Evolutionary conservation across 2,329 filamentous ascomycete species (phyloP).

Genomic region (Aureobasidium vineae): DNA sequence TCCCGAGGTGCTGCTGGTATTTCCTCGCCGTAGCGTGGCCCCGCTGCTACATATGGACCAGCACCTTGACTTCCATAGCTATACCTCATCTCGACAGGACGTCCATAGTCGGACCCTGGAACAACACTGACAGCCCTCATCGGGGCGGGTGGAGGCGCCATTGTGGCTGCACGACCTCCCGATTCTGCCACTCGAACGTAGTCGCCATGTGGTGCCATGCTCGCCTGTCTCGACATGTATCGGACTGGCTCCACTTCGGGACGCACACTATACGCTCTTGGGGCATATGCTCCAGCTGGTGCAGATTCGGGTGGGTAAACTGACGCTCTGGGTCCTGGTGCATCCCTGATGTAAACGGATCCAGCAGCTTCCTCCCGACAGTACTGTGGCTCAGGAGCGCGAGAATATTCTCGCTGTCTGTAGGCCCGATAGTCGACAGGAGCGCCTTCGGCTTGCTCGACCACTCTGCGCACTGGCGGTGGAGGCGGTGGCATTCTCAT

Average conservation of each 20-base stretch:
- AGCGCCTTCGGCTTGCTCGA: constrained; percentile 50
- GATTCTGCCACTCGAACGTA: constrained; percentile 33
- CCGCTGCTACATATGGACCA: not conserved
- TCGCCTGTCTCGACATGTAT: constrained; percentile 33
- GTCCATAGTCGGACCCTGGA: constrained; percentile 34
- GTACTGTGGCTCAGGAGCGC: constrained; percentile 39
- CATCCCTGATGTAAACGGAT: constrained; percentile 18
- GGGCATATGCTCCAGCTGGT: not conserved
- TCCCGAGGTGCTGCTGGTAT: constrained; percentile 30
- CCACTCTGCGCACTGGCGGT: constrained; percentile 29
- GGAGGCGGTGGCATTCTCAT: constrained; percentile 34
- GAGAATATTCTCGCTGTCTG: constrained; percentile 57
- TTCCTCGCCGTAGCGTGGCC: constrained; percentile 14
- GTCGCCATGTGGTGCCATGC: constrained; percentile 43
- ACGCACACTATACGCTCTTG: constrained; percentile 40
- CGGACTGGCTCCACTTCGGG: constrained; percentile 39
- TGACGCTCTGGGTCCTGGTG: constrained; percentile 29
- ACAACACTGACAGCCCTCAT: constrained; percentile 44
- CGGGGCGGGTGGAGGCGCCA: constrained; percentile 28
- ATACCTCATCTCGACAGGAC: constrained; percentile 16
- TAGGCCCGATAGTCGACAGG: constrained; percentile 55
- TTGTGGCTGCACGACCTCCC: constrained; percentile 9
- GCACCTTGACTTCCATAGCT: constrained; percentile 17
- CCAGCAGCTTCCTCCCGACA: constrained; percentile 30
- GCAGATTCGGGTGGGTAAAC: constrained; percentile 32